Base-by-base conservation (phyloP, 2,329 filamentous ascomycete genomes). In the Fusarium scirpi region DNA sequence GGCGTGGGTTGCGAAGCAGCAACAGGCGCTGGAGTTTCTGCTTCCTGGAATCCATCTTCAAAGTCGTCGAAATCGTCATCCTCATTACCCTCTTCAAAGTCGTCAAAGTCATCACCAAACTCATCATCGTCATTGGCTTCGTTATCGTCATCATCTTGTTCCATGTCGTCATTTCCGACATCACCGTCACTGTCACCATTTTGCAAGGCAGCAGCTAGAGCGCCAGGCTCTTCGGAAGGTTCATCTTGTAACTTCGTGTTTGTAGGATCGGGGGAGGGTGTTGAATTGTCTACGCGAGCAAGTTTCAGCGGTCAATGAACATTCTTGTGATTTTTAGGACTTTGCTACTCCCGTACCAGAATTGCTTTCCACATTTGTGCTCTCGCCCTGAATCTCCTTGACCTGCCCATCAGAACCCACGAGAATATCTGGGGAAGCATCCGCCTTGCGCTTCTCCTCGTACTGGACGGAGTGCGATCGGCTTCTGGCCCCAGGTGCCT, bases 41-140 rank as follows among this genome's bases (percentile, higher is more conserved):
- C 78, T 77, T 88, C 83, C 75, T 93, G 87, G 77, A 93, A 93
- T 40, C 85, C 90, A 71, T 91, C 91, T 76, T 92, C 90, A 80
- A 93, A 94, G 75, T 92, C 91, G 74, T 89, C 88, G 81, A 91
- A 90, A 74, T 87, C 87, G 27, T 83, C 84, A 47, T 83, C 83
- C 10, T 82, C 85, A 60, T 84, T 85, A 51, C 86, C 87, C 74
- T 89, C 87, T 74, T 89, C 86, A 70, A 90, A 90, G 67, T 89
- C 87, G 76, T 90, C 87, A 79, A 88, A 86, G 65, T 89, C 87
- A 73, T 89, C 87, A 24, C 85, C 87, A 76, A 87, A 88, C 44
- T 85, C 85, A 68, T 86, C 79, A 43, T 77, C 78, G 25, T 79
- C 77, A 41, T 75, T 75, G 22, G 77, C 78, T 41, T 77, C 75